Evolutionary conservation across 75 land plant genomes (phyloP).

Genomic region (Pinus taeda): DNA sequence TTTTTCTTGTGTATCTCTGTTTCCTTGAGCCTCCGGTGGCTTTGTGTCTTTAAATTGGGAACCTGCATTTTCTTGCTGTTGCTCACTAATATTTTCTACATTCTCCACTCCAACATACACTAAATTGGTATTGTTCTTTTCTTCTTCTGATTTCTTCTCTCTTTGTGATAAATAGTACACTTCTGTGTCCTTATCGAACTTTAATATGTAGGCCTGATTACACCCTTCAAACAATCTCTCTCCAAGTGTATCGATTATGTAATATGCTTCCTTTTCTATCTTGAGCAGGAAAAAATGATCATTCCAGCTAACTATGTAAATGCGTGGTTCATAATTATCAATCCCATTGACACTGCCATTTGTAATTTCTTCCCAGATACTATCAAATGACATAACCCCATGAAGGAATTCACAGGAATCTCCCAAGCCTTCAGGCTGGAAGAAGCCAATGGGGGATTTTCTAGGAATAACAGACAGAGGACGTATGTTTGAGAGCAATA

Average conservation of each 20-base stretch:
- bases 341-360: slow-evolving; percentile 3
- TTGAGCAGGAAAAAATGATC: slow-evolving; percentile 95
- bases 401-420: slow-evolving; percentile 65
- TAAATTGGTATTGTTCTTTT: background rate
- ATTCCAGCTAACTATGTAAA: slow-evolving; percentile 96
- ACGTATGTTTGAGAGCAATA: slow-evolving; percentile 70
- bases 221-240: slow-evolving; percentile 95
- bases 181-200: slow-evolving; percentile 64
- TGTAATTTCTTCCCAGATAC: slow-evolving; percentile 86
- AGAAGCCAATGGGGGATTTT: slow-evolving; percentile 88
- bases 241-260: slow-evolving; percentile 94
- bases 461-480: slow-evolving; percentile 62
- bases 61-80: background rate
- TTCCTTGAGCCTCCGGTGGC: slow-evolving; percentile 4
- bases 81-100: slow-evolving; percentile 11
- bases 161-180: slow-evolving; percentile 37
- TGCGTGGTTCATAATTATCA: slow-evolving; percentile 22
- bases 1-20: slow-evolving; percentile 17
- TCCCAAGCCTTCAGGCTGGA: slow-evolving; percentile 68
- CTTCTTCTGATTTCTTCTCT: slow-evolving; percentile 7
- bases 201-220: slow-evolving; percentile 81
- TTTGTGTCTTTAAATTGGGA: background rate
- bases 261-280: slow-evolving; percentile 71
- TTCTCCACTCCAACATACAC: background rate
- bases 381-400: slow-evolving; percentile 88